Percentiles rank a stretch among this genome's conserved stretches.
Conservation (phyloP, 805 yeast species). For the Yarrowia sp. region DNA sequence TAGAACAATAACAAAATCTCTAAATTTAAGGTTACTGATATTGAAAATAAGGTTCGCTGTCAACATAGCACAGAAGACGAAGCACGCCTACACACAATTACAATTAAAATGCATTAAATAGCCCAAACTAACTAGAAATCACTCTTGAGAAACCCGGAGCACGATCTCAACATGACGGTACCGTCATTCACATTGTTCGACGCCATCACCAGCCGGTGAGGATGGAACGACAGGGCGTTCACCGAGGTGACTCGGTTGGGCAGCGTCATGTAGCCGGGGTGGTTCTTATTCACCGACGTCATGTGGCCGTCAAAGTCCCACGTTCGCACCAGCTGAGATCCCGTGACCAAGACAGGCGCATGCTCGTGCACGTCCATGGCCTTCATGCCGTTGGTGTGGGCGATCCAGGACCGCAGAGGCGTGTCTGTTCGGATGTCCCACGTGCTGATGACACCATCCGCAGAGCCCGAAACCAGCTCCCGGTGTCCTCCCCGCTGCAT, state of each 20-base stretch:
- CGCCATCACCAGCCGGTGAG: constrained; percentile 92
- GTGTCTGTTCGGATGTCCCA: constrained; percentile 85
- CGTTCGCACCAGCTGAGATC: constrained; percentile 70
- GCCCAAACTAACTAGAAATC: constrained; percentile 17
- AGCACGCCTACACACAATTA: not conserved
- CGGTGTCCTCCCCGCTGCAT: constrained; percentile 97
- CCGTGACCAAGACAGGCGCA: constrained; percentile 91
- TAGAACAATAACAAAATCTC: too few species aligned
- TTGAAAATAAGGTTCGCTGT: too few species aligned
- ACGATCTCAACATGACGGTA: constrained; percentile 21
- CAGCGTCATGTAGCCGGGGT: constrained; percentile 37
- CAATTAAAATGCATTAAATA: constrained; percentile 15
- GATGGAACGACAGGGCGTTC: constrained; percentile 74
- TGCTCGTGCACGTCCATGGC: constrained; percentile 88
- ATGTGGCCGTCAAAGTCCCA: constrained; percentile 85
- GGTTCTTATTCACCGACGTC: constrained; percentile 57
- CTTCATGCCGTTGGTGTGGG: constrained; percentile 53
- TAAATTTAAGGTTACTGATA: too few species aligned
- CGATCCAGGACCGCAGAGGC: constrained; percentile 66
- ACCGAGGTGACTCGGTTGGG: constrained; percentile 48
- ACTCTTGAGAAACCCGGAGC: constrained; percentile 5
- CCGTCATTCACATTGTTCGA: constrained; percentile 53
- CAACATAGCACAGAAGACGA: too few species aligned
- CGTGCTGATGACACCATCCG: constrained; percentile 76
- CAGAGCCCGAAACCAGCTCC: constrained; percentile 74